Evolutionary conservation across 108 stramenopile species (phyloP).

Genomic region (Cyclostephanos invisitatus): DNA sequence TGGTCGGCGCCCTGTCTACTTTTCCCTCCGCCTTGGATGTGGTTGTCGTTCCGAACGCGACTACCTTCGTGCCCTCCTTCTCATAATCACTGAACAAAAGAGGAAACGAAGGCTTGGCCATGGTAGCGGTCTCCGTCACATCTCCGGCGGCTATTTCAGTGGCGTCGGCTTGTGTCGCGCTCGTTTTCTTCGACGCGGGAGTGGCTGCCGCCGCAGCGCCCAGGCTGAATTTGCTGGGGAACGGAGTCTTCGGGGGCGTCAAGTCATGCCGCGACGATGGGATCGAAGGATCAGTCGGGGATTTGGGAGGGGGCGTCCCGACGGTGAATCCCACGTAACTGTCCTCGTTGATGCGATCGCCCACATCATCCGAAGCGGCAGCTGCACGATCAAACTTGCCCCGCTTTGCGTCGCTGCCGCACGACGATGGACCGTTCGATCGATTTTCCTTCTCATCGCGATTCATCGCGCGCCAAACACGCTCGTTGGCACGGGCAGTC

Average conservation of each 20-base stretch:
- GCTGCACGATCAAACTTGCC: neutral
- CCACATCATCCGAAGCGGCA: neutral
- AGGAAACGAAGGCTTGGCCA: neutral
- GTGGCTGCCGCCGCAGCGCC: neutral
- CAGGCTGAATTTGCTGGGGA: neutral
- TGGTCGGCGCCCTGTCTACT: neutral
- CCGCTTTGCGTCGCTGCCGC: neutral
- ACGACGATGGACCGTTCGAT: neutral
- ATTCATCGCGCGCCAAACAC: neutral
- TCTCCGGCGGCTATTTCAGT: neutral
- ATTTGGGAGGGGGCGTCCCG: neutral
- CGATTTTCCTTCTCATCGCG: neutral
- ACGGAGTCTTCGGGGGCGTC: conserved; percentile 2
- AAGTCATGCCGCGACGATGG: neutral
- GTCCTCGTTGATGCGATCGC: neutral
- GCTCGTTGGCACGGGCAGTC: neutral
- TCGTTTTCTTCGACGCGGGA: neutral
- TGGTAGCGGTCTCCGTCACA: neutral
- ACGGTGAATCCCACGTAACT: neutral
- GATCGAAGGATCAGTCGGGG: neutral
- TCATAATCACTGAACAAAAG: neutral
- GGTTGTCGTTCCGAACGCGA: neutral
- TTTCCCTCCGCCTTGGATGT: neutral
- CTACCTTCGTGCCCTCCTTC: neutral
- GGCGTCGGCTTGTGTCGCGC: neutral